phyloP scores from a whole-genome alignment of 306 rosid species.

The Gleditsia sinensis region DNA sequence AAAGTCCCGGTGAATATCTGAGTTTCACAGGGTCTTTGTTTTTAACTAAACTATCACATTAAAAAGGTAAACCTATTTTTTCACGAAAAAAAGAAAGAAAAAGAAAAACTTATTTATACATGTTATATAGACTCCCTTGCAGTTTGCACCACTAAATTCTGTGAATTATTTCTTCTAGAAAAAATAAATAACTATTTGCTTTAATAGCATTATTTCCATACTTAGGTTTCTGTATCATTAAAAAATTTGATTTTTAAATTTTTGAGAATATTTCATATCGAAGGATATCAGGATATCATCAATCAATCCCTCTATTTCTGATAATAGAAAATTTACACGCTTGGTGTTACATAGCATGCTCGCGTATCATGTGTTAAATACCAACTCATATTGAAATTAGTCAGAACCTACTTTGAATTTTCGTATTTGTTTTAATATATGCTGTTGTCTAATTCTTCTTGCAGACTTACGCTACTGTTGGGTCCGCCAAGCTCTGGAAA shows the following conservation, averaged over 20 bases:
- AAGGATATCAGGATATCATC: not conserved
- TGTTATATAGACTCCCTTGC: not conserved
- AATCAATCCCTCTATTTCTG: too few species aligned
- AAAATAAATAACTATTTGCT: not conserved
- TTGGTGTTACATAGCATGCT: not conserved
- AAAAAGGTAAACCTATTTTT: not conserved
- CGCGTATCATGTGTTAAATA: not conserved
- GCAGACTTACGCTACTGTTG: conserved; percentile 81
- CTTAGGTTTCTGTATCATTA: not conserved
- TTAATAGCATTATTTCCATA: not conserved
- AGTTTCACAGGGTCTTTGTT: not conserved
- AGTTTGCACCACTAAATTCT: not conserved
- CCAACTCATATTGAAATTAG: not conserved
- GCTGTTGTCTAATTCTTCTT: conserved; percentile 24
- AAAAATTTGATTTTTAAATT: not conserved
- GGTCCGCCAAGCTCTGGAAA: conserved; percentile 99
- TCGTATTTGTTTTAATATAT: not conserved
- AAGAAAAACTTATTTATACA: not conserved
- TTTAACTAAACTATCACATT: not conserved
- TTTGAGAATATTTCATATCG: not conserved
- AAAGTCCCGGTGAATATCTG: not conserved
- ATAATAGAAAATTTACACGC: not conserved
- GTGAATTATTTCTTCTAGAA: not conserved
- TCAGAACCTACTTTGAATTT: not conserved
- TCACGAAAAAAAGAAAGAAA: too few species aligned